Evolutionary conservation across 2,329 filamentous ascomycete species (phyloP), one percentile per base, ranked within the genome.

Genomic region (Fonsecaea monophora): DNA sequence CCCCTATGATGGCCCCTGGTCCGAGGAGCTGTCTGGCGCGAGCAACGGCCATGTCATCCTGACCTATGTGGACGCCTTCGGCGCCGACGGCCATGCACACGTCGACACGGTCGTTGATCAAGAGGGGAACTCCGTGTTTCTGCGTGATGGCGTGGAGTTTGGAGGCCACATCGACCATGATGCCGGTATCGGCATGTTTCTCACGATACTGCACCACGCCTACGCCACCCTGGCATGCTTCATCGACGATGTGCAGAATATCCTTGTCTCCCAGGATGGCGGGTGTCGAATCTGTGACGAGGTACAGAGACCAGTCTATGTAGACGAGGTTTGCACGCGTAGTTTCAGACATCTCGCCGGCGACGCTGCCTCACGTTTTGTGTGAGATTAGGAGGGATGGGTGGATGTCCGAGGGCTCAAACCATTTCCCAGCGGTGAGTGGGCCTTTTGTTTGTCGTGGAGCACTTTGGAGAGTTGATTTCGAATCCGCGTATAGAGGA

Each of bases 51-150:
- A 97, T 89, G 78, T 98, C 94, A 84, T 97, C 94, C 81, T 98
- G 94, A 6, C 95, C 95, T 58, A 98, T 86, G 77, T 98, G 95
- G 8, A 97, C 92, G 54, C 95, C 95, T 80, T 97, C 94, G 65
- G 92, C 95, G 12, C 89, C 91, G 53, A 94, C 86, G 13, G 92
- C 93, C 18, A 92, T 84, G 8, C 93, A 94, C 32, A 98, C 92
- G 76, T 97, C 94, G 5, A 97, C 86, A 12, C 94, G 88, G 77
- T 98, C 95, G 76, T 98, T 98, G 82, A 98, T 93, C 62, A 98
- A 82, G 65, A 98, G 85, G 35, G 94, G 94, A 2, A 97, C 87
- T 15, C 83, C 83, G 75, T 90, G 84, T 55, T 82, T 82, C 70
- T 82, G 82, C 21, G 92, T 94, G 69, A 95, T 81, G 42, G 81